These are phyloP conservation scores for Botryotinia calthae DNA, from an alignment of 2,329 filamentous ascomycete species.

Conservation along the genomic window DNA sequence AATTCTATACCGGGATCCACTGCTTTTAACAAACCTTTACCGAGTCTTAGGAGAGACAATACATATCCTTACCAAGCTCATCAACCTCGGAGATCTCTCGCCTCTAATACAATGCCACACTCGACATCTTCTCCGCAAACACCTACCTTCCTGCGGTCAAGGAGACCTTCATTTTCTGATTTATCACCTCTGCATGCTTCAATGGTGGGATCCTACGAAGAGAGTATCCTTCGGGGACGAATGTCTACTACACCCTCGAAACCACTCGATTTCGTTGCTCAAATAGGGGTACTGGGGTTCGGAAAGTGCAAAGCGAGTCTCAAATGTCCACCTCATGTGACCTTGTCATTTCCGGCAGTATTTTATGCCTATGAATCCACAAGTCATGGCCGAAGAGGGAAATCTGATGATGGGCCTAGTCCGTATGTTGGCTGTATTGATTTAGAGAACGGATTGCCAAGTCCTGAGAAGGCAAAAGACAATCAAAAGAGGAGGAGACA, in stretches of 20 bases:
- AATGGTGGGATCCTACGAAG: slow-evolving; percentile 97
- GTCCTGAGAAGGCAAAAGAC: slow-evolving; percentile 45
- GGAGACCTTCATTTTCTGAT: slow-evolving; percentile 73
- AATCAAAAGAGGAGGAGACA: slow-evolving; percentile 42
- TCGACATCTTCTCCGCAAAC: slow-evolving; percentile 48
- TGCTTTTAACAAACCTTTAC: slow-evolving; percentile 45
- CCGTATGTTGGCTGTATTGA: slow-evolving; percentile 95
- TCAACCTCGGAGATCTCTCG: slow-evolving; percentile 73
- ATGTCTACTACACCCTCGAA: slow-evolving; percentile 97
- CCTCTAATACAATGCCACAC: slow-evolving; percentile 51
- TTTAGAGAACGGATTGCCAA: slow-evolving; percentile 73
- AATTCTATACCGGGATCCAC: slow-evolving; percentile 41
- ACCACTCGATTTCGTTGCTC: slow-evolving; percentile 87
- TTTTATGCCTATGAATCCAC: slow-evolving; percentile 89
- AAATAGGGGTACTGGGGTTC: slow-evolving; percentile 88
- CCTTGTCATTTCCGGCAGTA: slow-evolving; percentile 85
- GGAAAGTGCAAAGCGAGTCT: slow-evolving; percentile 85
- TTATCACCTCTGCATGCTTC: slow-evolving; percentile 78
- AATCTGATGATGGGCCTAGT: slow-evolving; percentile 80
- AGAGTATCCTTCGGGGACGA: slow-evolving; percentile 88
- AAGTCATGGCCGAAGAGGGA: slow-evolving; percentile 55
- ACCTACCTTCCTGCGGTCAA: slow-evolving; percentile 51
- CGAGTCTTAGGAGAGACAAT: slow-evolving; percentile 56
- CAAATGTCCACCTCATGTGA: slow-evolving; percentile 85
- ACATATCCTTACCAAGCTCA: slow-evolving; percentile 74